phyloP scores from a whole-genome alignment of 306 rosid species.

The Fragaria iinumae region DNA sequence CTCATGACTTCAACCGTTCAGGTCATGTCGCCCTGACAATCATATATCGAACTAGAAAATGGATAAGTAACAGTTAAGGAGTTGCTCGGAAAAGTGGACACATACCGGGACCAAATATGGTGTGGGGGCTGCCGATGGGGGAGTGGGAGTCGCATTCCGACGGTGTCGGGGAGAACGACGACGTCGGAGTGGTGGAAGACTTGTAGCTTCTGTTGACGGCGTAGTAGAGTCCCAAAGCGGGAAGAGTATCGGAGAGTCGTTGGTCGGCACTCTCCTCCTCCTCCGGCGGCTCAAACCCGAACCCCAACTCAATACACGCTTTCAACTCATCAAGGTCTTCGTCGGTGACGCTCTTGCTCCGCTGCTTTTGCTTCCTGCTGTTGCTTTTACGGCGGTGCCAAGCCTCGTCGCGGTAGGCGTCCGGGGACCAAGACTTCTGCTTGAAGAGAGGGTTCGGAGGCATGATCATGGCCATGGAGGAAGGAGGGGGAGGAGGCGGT shows the following conservation, averaged over 20 bases:
- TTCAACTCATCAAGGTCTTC: conserved; percentile 87
- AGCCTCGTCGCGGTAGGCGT: conserved; percentile 69
- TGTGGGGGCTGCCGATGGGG: conserved; percentile 58
- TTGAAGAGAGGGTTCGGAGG: conserved; percentile 53
- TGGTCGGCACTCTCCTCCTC: conserved; percentile 31
- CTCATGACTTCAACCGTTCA: too few relatives aligned
- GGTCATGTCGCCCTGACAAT: neutral
- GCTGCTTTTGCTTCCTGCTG: conserved; percentile 41
- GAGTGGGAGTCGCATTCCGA: conserved; percentile 65
- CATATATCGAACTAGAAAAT: neutral
- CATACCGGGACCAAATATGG: conserved; percentile 53
- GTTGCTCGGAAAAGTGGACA: too few relatives aligned
- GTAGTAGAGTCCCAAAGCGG: conserved; percentile 76
- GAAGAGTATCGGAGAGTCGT: conserved; percentile 73
- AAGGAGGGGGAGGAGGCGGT: conserved; percentile 4
- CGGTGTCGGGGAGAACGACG: conserved; percentile 45
- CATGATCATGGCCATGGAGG: conserved; percentile 15
- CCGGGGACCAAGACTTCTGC: conserved; percentile 95
- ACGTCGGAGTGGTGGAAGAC: conserved; percentile 22
- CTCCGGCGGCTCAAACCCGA: conserved; percentile 73
- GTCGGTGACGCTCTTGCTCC: conserved; percentile 81
- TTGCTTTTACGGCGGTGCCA: conserved; percentile 83
- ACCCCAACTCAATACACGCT: conserved; percentile 86
- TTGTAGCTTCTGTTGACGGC: conserved; percentile 70
- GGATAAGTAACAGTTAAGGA: neutral